phyloP scores from a whole-genome alignment of 1,284 basidiomycete species.

The Polyporus tsugae region DNA sequence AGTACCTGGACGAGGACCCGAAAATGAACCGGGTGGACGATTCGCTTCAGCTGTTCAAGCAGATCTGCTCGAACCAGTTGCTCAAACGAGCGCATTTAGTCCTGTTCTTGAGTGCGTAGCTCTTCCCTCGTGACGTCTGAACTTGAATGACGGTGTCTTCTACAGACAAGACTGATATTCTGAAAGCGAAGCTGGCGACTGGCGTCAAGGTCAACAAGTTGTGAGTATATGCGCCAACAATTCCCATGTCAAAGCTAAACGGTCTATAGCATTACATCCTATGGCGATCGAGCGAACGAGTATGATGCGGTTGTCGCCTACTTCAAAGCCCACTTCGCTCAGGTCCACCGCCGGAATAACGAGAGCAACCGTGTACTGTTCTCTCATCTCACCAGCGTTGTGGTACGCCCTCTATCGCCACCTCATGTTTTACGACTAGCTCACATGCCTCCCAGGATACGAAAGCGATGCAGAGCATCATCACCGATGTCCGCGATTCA shows the following conservation, averaged over 20 bases:
- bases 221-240: conserved; percentile 51
- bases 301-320: conserved; percentile 82
- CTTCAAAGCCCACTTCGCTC: conserved; percentile 84
- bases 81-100: conserved; percentile 82
- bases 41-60: conserved; percentile 82
- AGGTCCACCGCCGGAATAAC: conserved; percentile 81
- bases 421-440: background rate
- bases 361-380: conserved; percentile 81
- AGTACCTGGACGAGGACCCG: conserved; percentile 87
- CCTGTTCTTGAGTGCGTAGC: conserved; percentile 74
- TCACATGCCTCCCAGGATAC: conserved; percentile 61
- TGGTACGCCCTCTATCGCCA: conserved; percentile 55
- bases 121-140: background rate
- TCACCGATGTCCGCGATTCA: conserved; percentile 65
- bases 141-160: conserved; percentile 17
- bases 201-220: conserved; percentile 80
- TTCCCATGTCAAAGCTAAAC: conserved; percentile 6
- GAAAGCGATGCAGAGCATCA: conserved; percentile 81
- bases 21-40: conserved; percentile 85
- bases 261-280: conserved; percentile 75
- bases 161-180: conserved; percentile 79
- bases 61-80: conserved; percentile 82
- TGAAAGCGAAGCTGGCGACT: conserved; percentile 70
- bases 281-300: conserved; percentile 80
- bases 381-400: conserved; percentile 81